A percentile compares a stretch with the other conserved stretches of the same genome.
Evolutionary conservation across 2,329 filamentous ascomycete species (phyloP).

Genomic region (Alternaria conjuncta): DNA sequence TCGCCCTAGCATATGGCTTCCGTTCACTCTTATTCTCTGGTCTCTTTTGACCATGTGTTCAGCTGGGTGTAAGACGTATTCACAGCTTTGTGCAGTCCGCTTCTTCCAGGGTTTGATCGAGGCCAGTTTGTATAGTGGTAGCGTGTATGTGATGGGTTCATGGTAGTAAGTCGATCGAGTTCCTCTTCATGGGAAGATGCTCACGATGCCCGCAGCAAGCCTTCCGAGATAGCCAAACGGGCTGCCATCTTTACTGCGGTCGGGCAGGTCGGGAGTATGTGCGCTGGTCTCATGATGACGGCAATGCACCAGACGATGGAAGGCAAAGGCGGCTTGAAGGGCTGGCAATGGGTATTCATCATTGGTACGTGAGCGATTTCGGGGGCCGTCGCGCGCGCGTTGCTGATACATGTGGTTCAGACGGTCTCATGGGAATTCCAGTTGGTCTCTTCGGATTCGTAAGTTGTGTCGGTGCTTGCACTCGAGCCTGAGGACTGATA

Average conservation of each 20-base stretch:
- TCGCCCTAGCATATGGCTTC: conserved; percentile 31
- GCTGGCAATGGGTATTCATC: conserved; percentile 37
- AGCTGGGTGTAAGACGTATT: conserved; percentile 30
- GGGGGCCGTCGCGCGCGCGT: neutral
- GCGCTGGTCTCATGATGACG: conserved; percentile 36
- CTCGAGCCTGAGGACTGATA: neutral
- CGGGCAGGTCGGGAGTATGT: conserved; percentile 34
- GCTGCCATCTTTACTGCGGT: conserved; percentile 33
- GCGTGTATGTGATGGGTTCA: conserved; percentile 32
- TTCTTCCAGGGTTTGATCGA: conserved; percentile 33
- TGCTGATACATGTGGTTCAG: conserved; percentile 7
- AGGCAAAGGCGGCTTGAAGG: conserved; percentile 20
- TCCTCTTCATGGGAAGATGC: neutral
- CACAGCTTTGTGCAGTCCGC: conserved; percentile 26
- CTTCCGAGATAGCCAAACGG: conserved; percentile 32
- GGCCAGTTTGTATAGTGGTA: conserved; percentile 28
- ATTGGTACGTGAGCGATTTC: conserved; percentile 15
- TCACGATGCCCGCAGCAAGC: conserved; percentile 18
- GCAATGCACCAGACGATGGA: conserved; percentile 33
- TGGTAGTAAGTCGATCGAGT: conserved; percentile 32
- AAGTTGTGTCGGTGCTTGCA: neutral
- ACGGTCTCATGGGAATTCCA: conserved; percentile 32
- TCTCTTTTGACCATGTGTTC: conserved; percentile 35
- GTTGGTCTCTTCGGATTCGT: conserved; percentile 31
- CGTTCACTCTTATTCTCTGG: conserved; percentile 29